Percentiles rank a stretch among this genome's conserved stretches.
Evolutionary conservation across 1,139 yeast species (phyloP).

Genomic region (Lodderomyces jiufengensis): DNA sequence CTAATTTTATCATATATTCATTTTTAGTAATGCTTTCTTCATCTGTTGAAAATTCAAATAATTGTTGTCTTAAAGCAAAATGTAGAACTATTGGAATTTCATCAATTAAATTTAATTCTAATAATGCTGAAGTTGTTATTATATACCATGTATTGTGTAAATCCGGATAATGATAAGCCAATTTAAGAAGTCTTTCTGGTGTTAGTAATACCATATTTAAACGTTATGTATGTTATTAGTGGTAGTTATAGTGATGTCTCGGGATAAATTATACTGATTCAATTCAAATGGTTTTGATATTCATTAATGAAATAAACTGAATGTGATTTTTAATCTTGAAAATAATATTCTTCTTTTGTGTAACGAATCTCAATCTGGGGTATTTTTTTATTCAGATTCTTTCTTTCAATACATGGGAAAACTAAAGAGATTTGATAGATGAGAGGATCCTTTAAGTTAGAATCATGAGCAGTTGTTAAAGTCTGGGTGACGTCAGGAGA

Average conservation of each 20-base stretch:
- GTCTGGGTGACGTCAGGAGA: too few species aligned
- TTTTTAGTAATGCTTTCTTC: conserved; percentile 19
- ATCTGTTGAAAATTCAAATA: conserved; percentile 14
- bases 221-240: conserved; percentile 8
- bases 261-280: not conserved
- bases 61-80: conserved; percentile 60
- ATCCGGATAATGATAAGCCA: conserved; percentile 53
- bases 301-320: too few species aligned
- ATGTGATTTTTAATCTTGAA: too few species aligned
- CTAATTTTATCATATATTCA: conserved; percentile 23
- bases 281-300: too few species aligned
- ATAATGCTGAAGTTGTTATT: conserved; percentile 75
- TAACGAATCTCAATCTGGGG: too few species aligned
- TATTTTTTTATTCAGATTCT: too few species aligned
- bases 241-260: not conserved
- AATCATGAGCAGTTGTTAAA: too few species aligned
- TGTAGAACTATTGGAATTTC: conserved; percentile 76
- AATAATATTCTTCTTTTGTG: too few species aligned
- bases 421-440: too few species aligned
- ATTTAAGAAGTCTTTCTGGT: conserved; percentile 56
- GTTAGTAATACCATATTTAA: conserved; percentile 37
- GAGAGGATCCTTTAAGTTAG: too few species aligned
- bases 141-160: conserved; percentile 59
- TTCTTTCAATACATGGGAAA: too few species aligned
- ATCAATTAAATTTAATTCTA: conserved; percentile 77